Base-by-base conservation (phyloP, 768 basidiomycete species). In the Xerocomus potaroensis region DNA sequence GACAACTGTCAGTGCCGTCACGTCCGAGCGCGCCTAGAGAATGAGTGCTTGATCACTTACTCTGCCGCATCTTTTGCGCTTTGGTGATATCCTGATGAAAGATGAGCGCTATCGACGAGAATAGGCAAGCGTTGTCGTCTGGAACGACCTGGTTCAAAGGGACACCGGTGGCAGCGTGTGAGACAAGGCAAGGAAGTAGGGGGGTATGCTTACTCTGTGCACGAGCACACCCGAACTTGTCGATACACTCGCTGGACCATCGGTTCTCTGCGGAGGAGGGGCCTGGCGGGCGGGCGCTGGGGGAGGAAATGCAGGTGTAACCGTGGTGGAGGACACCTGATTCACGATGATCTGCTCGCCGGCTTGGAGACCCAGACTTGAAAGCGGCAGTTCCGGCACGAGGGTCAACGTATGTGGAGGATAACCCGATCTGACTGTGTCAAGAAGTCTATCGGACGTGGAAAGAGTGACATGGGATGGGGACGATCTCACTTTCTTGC, bases 61-160 rank as follows among this genome's bases (percentile, higher is more conserved):
- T 79, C 67, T 87, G 74, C 33, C 94, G 78, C 60, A 96, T 77
- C 50, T 73, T 67, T 21, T 73, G 70, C 2, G 86, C 87, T 48
- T 83, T 83, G n/a, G 74, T 66, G 11, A 86, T 83, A 47, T 81
- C 81, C 58, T 94, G 91, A 60, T 86, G 82, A 57, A 97, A 94
- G 2, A 95, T 72, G 33, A 95, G 70, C 14, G 88, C 90, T 36
- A 91, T 73, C 3, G 92, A 83, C 3, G 87, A 87, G 70, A 97
- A 98, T 24, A 98, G 72, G 65, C 95, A 98, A 1, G 91, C 88
- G 59, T 98, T 98, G 68, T 98, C 95, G 59, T 98, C 95, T n/a
- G 93, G 94, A 15, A 95, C 91, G 45, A 92, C 75, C 80, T 88
- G 21, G 14, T 39, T 23, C 19, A 18, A 14, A 6, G n/a, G 8